These are phyloP conservation scores for Candida tammaniensis DNA, from an alignment of 805 yeast species.

Conservation along the genomic window DNA sequence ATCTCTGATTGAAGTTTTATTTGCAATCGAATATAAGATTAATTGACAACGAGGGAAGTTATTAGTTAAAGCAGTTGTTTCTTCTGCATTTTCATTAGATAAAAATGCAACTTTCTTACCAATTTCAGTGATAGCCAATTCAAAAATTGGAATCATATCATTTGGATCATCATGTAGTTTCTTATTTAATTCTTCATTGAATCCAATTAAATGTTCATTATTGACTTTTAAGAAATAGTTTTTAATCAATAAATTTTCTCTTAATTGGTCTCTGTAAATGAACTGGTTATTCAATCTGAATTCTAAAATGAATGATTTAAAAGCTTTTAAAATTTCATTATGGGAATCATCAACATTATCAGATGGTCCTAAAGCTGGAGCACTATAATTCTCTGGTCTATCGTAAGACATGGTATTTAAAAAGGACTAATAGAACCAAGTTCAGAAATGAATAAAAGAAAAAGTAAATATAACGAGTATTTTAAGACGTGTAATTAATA, in stretches of 20 bases:
- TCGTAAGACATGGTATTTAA: conserved; percentile 68
- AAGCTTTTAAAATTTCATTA: conserved; percentile 71
- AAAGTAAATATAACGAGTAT: conserved; percentile 1
- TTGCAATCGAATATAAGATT: conserved; percentile 69
- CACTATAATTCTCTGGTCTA: conserved; percentile 67
- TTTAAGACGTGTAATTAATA: conserved; percentile 15
- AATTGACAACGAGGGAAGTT: conserved; percentile 82
- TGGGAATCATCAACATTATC: conserved; percentile 60
- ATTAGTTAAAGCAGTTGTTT: no score
- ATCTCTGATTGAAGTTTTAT: conserved; percentile 71
- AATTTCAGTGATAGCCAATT: conserved; percentile 77
- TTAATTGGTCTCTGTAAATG: conserved; percentile 83
- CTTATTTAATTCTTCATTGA: conserved; percentile 86
- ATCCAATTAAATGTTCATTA: conserved; percentile 80
- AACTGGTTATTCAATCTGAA: conserved; percentile 81
- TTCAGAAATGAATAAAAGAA: conserved; percentile 4
- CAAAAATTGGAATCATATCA: conserved; percentile 83
- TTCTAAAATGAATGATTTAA: conserved; percentile 78
- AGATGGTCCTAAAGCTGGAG: conserved; percentile 86
- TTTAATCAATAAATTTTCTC: conserved; percentile 80
- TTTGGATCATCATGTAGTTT: conserved; percentile 81
- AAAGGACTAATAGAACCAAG: no score
- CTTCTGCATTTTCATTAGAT: conserved; percentile 53
- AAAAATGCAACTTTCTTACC: conserved; percentile 69
- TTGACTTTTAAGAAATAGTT: conserved; percentile 72